phyloP scores from a whole-genome alignment of 257 asterid species.

The Solanum arcanum region DNA sequence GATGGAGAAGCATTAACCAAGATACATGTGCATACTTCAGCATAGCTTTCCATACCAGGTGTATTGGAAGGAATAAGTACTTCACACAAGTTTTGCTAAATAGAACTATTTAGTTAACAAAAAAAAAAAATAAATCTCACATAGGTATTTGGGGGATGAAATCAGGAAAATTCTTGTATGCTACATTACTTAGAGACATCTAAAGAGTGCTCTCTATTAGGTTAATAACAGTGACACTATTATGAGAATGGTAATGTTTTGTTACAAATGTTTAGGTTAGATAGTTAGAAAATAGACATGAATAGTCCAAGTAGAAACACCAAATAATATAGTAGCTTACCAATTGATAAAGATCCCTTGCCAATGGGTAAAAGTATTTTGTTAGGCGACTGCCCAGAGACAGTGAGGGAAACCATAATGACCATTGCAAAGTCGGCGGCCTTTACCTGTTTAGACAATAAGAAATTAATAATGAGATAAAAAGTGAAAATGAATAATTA shows the following conservation, averaged over 20 bases:
- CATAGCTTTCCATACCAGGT: conserved; percentile 43
- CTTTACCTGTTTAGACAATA: conserved; percentile 22
- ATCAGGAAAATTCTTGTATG: not conserved
- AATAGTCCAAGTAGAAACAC: not conserved
- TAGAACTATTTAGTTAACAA: not conserved
- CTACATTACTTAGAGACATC: not conserved
- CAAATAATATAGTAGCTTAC: conserved; percentile 20
- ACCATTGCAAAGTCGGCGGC: conserved; percentile 32
- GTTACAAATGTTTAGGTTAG: not conserved
- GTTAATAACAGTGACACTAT: not conserved
- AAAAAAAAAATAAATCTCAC: not conserved
- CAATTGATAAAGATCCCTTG: conserved; percentile 70
- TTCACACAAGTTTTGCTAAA: conserved; percentile 9
- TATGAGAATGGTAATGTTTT: not conserved
- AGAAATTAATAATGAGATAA: not conserved
- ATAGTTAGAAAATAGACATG: not conserved
- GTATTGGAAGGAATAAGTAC: conserved; percentile 51
- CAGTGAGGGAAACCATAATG: conserved; percentile 45
- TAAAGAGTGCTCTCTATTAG: not conserved
- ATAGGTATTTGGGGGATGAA: not conserved
- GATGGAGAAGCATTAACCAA: not conserved
- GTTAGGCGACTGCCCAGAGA: conserved; percentile 29
- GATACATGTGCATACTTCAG: conserved; percentile 42
- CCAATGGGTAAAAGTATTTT: conserved; percentile 61
- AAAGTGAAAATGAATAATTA: not conserved